Base-by-base conservation (phyloP, 768 basidiomycete genomes). In the Boletus huronensis region DNA sequence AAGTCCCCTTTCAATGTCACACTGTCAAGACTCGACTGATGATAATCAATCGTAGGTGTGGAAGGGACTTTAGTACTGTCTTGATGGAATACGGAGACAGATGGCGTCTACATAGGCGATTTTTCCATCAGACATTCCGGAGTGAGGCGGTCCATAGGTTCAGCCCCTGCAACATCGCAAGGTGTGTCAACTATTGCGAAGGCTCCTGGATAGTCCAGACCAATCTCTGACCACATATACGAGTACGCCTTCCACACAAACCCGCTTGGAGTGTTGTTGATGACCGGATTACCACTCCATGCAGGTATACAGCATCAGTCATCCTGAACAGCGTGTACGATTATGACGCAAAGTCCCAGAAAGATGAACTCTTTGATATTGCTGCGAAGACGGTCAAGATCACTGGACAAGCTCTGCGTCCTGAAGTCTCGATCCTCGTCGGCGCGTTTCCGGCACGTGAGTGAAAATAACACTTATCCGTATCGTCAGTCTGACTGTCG, bases 181-280 rank as follows among this genome's bases (percentile, higher is more conserved):
- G 8, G 59, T 57, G 8, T 69, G 71, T 47, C 59, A 55, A 9
- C 59, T 75, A 29, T 66, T 78, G 38, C 61, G 62, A 13, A 65
- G 62, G 16, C 63, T 78, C 19, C 45, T 74, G 16, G 65, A 69
- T 7, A 58, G 62, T 13, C 72, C 75, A 25, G 66, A 72, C 2
- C 63, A 66, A 50, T 64, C 21, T 52, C 67, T 9, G 66, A 66
- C 11, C 73, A 74, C 35, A 56, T 77, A 31, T 65, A 67, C 38
- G 69, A 73, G 78, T 67, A 52, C 19, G 56, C 40, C 29, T 38
- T 39, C 14, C 36, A 25, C 38, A 16, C 23, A 29, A 40, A n/a
- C 11, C 5, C 16, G 21, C 17, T 26, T 32, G n/a, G 34, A 25
- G 2, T 34, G 44, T 48, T 23, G 23, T 14, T 42, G 17, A 58